Base-by-base conservation (phyloP, 164 flowering plant species). In the Annona cherimola region DNA sequence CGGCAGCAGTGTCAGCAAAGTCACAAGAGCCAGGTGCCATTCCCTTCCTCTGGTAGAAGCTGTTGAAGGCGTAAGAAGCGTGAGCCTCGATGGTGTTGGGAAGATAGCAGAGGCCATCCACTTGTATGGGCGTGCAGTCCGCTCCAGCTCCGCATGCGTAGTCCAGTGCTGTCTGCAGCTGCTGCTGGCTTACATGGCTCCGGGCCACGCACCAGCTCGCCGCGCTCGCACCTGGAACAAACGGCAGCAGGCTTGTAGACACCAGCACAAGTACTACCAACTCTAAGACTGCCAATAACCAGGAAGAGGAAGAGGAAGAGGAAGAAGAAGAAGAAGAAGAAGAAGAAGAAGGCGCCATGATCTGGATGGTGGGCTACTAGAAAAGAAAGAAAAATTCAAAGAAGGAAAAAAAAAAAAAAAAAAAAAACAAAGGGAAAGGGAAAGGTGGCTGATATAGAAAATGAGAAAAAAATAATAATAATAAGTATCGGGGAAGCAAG, bases 41-140 rank as follows among this genome's bases (percentile, higher is more conserved):
- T 57, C 72, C 70, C 71, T 67, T 83, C 46, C 85, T 79, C 76
- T 90, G 96, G 70, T 71, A 92, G 73, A 71, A 90, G 77, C 96
- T 92, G 73, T 92, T 88, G 83, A 86, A 89, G 35, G 96, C 98
- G 69, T 90, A 92, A 5, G 98, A 92, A 61, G 98, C 93, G 66
- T 92, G 98, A 4, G 89, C 88, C n/a, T 80, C 86, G 3, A 90
- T 16, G 3, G 96, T 89, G 76, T 90, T 90, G 1, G 98, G 98
- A 0, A 88, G 87, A 69, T 67, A 92, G 70, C 98, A 92, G 5
- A 88, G 88, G 0, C 96, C 94, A 9, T 71, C 44, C 0, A 87
- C 9, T 74, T 71, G 85, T 2, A 92, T 64, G 2, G 96, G 94
- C 0, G 77, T 50, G 69, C 98, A 92, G 73, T 90, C 98, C 1